A percentile compares a stretch with the other conserved stretches of the same genome.
These are phyloP conservation scores for Peribolospora kevripleyi DNA, from an alignment of 768 basidiomycete genomes.

Conservation along the genomic window DNA sequence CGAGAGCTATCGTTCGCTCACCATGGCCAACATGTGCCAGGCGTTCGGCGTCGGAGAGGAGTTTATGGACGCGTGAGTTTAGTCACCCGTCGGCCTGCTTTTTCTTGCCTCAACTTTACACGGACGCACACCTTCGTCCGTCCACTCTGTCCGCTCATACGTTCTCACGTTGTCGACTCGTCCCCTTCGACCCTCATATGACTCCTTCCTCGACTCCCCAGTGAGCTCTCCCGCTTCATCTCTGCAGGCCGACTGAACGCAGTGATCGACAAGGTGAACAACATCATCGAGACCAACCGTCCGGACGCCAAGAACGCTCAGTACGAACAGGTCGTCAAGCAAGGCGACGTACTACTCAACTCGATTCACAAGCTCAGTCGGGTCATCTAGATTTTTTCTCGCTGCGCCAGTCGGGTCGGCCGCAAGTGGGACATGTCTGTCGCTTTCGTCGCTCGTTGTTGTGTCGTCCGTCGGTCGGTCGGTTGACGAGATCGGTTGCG, in stretches of 20 bases:
- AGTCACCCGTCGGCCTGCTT: neutral
- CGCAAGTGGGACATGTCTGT: too few relatives aligned
- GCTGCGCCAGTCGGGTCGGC: too few relatives aligned
- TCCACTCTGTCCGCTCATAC: neutral
- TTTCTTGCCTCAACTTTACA: neutral
- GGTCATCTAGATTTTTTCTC: slow-evolving; percentile 31
- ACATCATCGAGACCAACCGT: slow-evolving; percentile 75
- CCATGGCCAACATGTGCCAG: slow-evolving; percentile 54
- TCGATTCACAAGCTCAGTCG: slow-evolving; percentile 72
- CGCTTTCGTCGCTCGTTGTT: too few relatives aligned
- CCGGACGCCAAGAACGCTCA: slow-evolving; percentile 52
- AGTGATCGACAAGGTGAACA: slow-evolving; percentile 82
- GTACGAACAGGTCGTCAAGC: slow-evolving; percentile 77
- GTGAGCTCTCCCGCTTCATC: slow-evolving; percentile 80
- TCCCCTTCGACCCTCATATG: neutral
- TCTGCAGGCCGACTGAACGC: slow-evolving; percentile 60
- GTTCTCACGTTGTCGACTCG: too few relatives aligned
- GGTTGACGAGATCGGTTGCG: too few relatives aligned
- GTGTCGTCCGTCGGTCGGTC: too few relatives aligned
- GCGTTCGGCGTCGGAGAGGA: slow-evolving; percentile 76
- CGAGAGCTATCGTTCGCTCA: slow-evolving; percentile 73
- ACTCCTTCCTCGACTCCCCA: slow-evolving; percentile 16
- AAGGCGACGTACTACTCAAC: slow-evolving; percentile 71
- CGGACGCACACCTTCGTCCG: neutral
- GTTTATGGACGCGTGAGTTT: slow-evolving; percentile 59